Evolutionary conservation across 305 asterid genomes (phyloP).

Genomic region (Striga hermonthica): DNA sequence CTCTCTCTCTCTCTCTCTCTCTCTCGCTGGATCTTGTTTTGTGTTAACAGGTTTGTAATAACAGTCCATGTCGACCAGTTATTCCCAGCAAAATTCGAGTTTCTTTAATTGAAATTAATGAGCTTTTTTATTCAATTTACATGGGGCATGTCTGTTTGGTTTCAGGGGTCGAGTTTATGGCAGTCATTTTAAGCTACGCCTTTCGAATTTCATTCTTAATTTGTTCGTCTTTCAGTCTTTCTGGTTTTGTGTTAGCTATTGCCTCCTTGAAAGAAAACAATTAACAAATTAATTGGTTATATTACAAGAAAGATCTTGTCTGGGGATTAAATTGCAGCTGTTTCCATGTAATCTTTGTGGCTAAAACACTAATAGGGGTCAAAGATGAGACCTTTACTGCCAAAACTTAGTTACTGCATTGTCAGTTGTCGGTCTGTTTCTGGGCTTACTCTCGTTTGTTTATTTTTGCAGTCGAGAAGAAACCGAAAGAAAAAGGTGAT

Average conservation of each 20-base stretch:
- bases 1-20: background rate
- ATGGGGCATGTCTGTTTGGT: background rate
- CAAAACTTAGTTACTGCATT: background rate
- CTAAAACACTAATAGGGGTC: background rate
- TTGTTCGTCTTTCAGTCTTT: background rate
- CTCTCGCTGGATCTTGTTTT: background rate
- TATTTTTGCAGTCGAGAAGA: conserved; percentile 43
- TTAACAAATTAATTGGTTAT: background rate
- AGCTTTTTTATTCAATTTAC: conserved; percentile 14
- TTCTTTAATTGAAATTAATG: conserved; percentile 22
- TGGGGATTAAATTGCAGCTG: background rate
- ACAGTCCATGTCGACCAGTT: background rate
- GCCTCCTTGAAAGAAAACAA: conserved; percentile 13
- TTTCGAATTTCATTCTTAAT: background rate
- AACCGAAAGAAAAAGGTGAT: conserved; percentile 11
- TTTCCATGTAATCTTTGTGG: background rate
- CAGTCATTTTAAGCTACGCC: conserved; percentile 2
- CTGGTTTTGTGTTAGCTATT: conserved; percentile 17
- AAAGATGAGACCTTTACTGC: background rate
- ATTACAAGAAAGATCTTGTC: background rate
- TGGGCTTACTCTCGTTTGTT: conserved; percentile 23
- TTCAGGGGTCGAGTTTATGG: background rate
- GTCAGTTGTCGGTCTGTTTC: conserved; percentile 8
- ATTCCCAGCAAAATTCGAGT: background rate
- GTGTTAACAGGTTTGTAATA: background rate